Evolutionary conservation across 305 asterid species (phyloP).

Genomic region (Fraxinus baroniana): DNA sequence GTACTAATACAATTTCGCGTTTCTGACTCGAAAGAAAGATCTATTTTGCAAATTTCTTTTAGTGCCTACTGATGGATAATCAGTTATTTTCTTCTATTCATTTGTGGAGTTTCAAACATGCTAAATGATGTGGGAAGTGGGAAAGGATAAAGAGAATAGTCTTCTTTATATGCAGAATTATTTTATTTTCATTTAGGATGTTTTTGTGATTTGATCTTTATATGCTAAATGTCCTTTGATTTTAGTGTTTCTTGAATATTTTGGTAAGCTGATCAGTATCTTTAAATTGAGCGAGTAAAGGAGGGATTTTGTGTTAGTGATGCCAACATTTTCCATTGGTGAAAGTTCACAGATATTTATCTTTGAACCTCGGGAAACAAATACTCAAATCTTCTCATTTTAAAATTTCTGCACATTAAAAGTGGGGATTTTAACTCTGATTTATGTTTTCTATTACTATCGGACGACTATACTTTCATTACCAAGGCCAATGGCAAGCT

Average conservation of each 20-base stretch:
- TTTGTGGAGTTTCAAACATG: not conserved
- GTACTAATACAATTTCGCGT: conserved; percentile 22
- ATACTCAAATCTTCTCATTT: too few species aligned
- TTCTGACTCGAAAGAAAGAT: not conserved
- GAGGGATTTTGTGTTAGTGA: not conserved
- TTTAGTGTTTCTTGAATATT: not conserved
- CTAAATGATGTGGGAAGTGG: not conserved
- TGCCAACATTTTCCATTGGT: too few species aligned
- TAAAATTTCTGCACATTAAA: too few species aligned
- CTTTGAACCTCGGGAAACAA: too few species aligned
- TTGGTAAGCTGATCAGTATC: not conserved
- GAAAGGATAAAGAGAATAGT: not conserved
- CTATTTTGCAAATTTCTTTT: not conserved
- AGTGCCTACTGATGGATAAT: not conserved
- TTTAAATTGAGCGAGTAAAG: not conserved
- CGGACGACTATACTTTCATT: too few species aligned
- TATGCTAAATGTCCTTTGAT: not conserved
- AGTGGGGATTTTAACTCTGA: too few species aligned
- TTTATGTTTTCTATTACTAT: too few species aligned
- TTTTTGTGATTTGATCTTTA: not conserved
- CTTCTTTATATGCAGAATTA: not conserved
- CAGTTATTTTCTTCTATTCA: not conserved
- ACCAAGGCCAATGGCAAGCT: too few species aligned
- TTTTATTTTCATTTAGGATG: not conserved
- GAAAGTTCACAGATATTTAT: too few species aligned